Conservation (phyloP, 2,329 filamentous ascomycete genomes). For the Elsinoe ampelina region DNA sequence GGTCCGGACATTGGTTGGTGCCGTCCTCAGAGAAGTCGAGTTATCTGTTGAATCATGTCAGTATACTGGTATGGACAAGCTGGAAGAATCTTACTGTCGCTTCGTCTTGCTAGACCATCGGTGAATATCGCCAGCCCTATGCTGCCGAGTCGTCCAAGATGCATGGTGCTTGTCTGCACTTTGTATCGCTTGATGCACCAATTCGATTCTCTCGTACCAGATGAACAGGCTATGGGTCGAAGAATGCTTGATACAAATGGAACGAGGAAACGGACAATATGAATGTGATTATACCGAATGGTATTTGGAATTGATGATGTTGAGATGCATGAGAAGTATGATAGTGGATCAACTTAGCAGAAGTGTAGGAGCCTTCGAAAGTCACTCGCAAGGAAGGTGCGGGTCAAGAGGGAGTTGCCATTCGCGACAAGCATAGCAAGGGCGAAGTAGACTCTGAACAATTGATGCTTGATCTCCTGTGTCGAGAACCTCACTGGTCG, state of each 20-base stretch:
- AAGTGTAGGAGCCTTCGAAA: neutral
- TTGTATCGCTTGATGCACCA: neutral
- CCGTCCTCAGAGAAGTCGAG: neutral
- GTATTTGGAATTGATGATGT: constrained; percentile 1
- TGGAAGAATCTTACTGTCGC: neutral
- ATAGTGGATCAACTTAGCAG: constrained; percentile 1
- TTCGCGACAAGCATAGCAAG: neutral
- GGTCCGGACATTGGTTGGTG: neutral
- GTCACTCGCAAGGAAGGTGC: constrained; percentile 1
- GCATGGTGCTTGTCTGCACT: no score
- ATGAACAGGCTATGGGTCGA: neutral
- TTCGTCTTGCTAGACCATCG: neutral
- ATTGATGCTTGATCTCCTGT: neutral
- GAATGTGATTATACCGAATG: neutral
- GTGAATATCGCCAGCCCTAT: neutral
- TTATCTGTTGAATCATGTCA: neutral
- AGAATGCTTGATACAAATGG: neutral
- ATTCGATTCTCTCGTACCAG: neutral
- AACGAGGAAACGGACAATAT: no score
- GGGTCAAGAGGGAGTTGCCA: neutral
- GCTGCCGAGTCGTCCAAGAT: no score
- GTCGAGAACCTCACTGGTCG: no score
- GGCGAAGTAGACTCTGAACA: neutral
- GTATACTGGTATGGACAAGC: neutral
- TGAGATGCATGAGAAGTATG: neutral